A percentile compares a stretch with the other conserved stretches of the same genome.
These are phyloP conservation scores for Penicillium palitans DNA, from an alignment of 2,329 filamentous ascomycete genomes.

Conservation along the genomic window DNA sequence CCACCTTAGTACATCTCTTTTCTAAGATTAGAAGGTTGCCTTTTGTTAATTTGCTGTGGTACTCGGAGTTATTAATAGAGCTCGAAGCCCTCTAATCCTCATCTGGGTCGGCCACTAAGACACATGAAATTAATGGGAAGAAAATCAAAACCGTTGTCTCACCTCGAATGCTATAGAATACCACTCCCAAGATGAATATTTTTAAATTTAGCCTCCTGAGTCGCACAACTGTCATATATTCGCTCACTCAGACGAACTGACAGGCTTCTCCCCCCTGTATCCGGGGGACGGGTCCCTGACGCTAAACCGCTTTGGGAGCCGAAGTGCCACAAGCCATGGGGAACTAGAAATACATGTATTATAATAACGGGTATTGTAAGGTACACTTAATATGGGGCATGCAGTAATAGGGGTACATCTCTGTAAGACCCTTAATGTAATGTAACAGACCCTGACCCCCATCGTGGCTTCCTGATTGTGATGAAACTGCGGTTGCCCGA, in stretches of 20 bases:
- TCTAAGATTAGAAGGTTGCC: too few species aligned
- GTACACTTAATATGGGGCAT: neutral
- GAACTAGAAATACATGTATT: slow-evolving; percentile 4
- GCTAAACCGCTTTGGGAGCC: slow-evolving; percentile 11
- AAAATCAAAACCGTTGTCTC: neutral
- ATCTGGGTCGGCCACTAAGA: slow-evolving; percentile 3
- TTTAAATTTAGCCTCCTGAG: neutral
- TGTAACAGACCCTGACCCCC: slow-evolving; percentile 8
- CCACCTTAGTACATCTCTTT: too few species aligned
- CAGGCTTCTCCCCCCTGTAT: neutral
- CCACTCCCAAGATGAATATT: neutral
- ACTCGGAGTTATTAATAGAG: slow-evolving; percentile 8
- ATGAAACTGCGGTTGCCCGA: slow-evolving; percentile 14
- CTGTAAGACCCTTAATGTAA: neutral
- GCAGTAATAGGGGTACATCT: neutral
- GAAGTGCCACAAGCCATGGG: slow-evolving; percentile 8
- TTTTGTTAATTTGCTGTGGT: neutral
- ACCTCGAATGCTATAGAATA: neutral
- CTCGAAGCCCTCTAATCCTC: neutral
- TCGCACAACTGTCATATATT: neutral
- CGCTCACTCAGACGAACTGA: neutral
- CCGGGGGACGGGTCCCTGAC: slow-evolving; percentile 14
- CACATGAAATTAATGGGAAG: neutral
- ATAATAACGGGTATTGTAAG: neutral
- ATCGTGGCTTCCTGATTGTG: slow-evolving; percentile 9